Conservation (phyloP, 148 eudicot species). For the Camellia lanceoleosa region DNA sequence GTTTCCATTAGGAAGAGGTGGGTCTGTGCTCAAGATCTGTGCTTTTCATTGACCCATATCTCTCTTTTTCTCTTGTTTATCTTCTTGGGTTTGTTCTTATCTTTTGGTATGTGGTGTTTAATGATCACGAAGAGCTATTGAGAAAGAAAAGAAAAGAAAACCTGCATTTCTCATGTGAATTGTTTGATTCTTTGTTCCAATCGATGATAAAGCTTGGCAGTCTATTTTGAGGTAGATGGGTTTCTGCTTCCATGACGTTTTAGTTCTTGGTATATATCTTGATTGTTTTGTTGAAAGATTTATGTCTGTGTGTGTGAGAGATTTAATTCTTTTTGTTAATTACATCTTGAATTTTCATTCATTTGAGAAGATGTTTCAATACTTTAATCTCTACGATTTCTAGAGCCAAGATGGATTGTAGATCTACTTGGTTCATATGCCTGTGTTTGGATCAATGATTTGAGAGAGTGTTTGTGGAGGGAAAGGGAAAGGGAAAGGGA, state of each 20-base stretch:
- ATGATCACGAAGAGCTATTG: slow-evolving; percentile 24
- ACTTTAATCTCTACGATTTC: not conserved
- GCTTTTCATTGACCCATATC: slow-evolving; percentile 28
- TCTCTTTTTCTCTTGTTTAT: slow-evolving; percentile 18
- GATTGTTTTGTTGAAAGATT: not conserved
- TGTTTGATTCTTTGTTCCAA: slow-evolving; percentile 3
- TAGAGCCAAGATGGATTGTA: not conserved
- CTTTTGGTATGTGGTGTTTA: slow-evolving; percentile 26
- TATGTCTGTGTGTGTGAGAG: too few relatives aligned
- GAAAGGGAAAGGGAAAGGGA: too few relatives aligned
- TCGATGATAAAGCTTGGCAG: not conserved
- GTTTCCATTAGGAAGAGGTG: slow-evolving; percentile 24
- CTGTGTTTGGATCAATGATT: too few relatives aligned
- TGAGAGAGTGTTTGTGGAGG: too few relatives aligned
- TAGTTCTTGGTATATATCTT: not conserved
- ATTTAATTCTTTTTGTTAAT: not conserved
- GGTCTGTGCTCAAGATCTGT: slow-evolving; percentile 38
- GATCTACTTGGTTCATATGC: slow-evolving; percentile 1
- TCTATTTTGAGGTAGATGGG: slow-evolving; percentile 17
- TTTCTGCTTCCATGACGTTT: not conserved
- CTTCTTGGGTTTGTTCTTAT: slow-evolving; percentile 24
- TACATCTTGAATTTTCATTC: not conserved
- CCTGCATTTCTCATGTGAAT: slow-evolving; percentile 24
- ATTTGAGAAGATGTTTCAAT: not conserved
- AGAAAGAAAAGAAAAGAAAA: not conserved